A percentile compares a stretch with the other conserved stretches of the same genome.
Evolutionary conservation across 495 filamentous ascomycete genomes (phyloP).

Genomic region (Trichoderma reesei): DNA sequence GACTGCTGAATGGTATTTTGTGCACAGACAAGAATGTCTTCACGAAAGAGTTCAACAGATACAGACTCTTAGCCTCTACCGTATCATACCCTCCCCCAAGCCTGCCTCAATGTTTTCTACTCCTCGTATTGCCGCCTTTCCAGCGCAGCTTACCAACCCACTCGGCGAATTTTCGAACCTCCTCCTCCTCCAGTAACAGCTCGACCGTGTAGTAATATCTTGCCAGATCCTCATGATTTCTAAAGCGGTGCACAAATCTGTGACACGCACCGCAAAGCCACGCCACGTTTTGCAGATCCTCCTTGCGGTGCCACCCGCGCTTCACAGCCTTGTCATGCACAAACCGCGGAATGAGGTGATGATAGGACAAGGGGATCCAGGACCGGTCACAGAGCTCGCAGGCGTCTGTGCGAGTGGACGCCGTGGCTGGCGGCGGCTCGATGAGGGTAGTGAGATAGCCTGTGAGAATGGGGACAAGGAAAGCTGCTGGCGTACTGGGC

Average conservation of each 20-base stretch:
- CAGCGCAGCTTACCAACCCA: constrained; percentile 59
- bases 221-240: constrained; percentile 71
- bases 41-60: neutral
- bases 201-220: constrained; percentile 65
- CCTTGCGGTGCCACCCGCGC: constrained; percentile 70
- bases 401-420: constrained; percentile 40
- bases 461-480: constrained; percentile 52
- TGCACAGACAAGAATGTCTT: neutral
- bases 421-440: constrained; percentile 51
- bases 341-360: constrained; percentile 70
- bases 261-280: constrained; percentile 89
- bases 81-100: too few species aligned
- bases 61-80: neutral
- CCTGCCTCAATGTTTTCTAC: neutral
- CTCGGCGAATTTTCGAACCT: constrained; percentile 58
- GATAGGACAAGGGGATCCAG: constrained; percentile 71
- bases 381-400: constrained; percentile 79
- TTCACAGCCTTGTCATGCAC: constrained; percentile 73
- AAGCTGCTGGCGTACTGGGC: constrained; percentile 22
- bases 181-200: constrained; percentile 55
- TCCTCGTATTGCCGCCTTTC: constrained; percentile 30
- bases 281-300: constrained; percentile 69
- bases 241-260: constrained; percentile 70
- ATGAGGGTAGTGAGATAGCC: constrained; percentile 47
- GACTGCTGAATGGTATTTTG: too few species aligned